Evolutionary conservation across 345 rosid genomes (phyloP), one percentile per base, ranked within the genome.

Genomic region (Raphanus sativus): DNA sequence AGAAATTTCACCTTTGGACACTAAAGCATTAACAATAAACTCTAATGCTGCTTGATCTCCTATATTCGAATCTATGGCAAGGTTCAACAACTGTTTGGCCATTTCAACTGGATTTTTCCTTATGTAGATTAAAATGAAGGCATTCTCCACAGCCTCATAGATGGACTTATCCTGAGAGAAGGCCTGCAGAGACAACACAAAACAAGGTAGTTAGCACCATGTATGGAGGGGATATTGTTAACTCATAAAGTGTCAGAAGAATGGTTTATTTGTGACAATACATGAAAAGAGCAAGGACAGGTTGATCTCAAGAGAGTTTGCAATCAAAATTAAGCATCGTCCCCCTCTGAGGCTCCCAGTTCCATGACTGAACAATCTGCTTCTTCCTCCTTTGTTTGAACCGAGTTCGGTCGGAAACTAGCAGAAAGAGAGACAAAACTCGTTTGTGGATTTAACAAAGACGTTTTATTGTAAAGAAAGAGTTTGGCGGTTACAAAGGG

Each of bases 31-130:
- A 73, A 95, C 78, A 73, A 95, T 87, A 78, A 86, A 92, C 79
- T 95, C 97, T 80, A 95, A 81, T 71, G 99, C 97, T 21, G 98
- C 96, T 75, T 86, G 93, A 84, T 95, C 99, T 69, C 98, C 99
- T 42, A 95, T 88, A 79, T 89, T 95, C 36, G 96, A 95, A 65
- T 91, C 94, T 62, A 84, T 74, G 61, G 90, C 90, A 76, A 92
- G 94, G 86, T 79, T 81, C 88, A 89, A 80, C 76, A 95, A 87
- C 86, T 85, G 91, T 79, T 87, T 92, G 4, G 96, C 93, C 4
- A 96, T 89, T 71, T 95, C 98, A 70, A 73, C 83, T 56, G 96
- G 88, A 56, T 65, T 87, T 86, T 91, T 89, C 84, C 83, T 87
- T 60, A 91, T 75, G 83, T 91, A 95, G 28, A 95, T 95, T 17